Base-by-base conservation (phyloP, 306 rosid species). In the Dryas drummondii region DNA sequence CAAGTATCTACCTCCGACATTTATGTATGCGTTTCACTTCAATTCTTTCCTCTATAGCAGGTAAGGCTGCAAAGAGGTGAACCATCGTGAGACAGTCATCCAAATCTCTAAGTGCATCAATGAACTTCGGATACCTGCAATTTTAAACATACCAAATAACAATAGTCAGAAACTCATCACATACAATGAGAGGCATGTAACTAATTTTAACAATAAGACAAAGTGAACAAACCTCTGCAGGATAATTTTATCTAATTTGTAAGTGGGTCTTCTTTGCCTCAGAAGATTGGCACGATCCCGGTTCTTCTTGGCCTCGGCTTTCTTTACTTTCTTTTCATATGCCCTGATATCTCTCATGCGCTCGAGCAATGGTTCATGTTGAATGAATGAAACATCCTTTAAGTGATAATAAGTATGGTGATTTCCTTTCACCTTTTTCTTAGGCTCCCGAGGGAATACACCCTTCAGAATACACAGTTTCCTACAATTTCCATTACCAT, bases 1-100 rank as follows among this genome's bases (percentile, higher is more conserved):
- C 15, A 71, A 46, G 42, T 3, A 51, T 15, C 58, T 91, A 94
- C 99, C 97, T 94, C 32, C 93, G 86, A 73, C 97, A 91, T 16
- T 66, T 86, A 59, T 87, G 93, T 58, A 90, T 75, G 13, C 86
- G 77, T 68, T 88, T 86, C 60, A 91, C 96, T 9, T 87, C 96
- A 87, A 94, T 81, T 62, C 89, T 90, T 55, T 86, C 85, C 77
- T 88, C 96, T 50, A 77, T 71, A 8, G 97, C 89, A 56, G 99
- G 99, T 70, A 94, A 83, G 59, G 96, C 88, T 1, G 97, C 97
- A 80, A 91, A 94, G 53, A 91, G 99, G 82, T 94, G 99, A 70
- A 90, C 93, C 93, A 91, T 84, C 0, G 96, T 83, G 71, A 94
- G 93, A 78, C 97, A 94, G 73, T 94, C 98, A 56, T 94, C 99